These are phyloP conservation scores for Apocynum venetum DNA, from an alignment of 257 asterid genomes.

Conservation along the genomic window DNA sequence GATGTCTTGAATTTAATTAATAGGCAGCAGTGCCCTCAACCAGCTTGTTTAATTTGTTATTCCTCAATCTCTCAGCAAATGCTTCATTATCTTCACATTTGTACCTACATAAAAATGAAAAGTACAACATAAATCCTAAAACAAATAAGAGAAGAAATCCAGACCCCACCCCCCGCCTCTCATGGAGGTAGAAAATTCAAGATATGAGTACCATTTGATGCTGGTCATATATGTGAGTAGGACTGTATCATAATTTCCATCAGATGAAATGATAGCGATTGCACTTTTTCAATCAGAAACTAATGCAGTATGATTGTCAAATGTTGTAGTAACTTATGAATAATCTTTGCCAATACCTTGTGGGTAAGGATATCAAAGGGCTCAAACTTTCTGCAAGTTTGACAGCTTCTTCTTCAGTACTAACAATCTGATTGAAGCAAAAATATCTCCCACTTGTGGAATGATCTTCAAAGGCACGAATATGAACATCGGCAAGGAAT, in stretches of 20 bases:
- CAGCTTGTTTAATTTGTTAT: slow-evolving; percentile 35
- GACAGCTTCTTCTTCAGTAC: slow-evolving; percentile 31
- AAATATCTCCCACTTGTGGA: slow-evolving; percentile 41
- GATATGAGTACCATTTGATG: no score
- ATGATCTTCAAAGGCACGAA: slow-evolving; percentile 39
- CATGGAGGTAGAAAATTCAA: no score
- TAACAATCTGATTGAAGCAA: slow-evolving; percentile 39
- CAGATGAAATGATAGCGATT: no score
- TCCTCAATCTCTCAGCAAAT: slow-evolving; percentile 37
- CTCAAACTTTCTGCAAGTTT: slow-evolving; percentile 36
- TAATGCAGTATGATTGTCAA: no score
- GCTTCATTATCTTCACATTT: slow-evolving; percentile 24
- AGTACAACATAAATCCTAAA: neutral
- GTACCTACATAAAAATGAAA: slow-evolving; percentile 23
- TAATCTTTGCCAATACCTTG: slow-evolving; percentile 20
- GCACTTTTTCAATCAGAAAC: no score
- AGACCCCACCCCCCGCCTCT: no score
- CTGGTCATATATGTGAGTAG: no score
- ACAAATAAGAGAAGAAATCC: neutral
- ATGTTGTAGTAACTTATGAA: no score
- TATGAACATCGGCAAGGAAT: slow-evolving; percentile 43
- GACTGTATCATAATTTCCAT: no score
- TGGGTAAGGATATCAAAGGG: slow-evolving; percentile 38
- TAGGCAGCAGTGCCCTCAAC: slow-evolving; percentile 27
- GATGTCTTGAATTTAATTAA: neutral